These are phyloP conservation scores for Ophiostoma novo-ulmi DNA, from an alignment of 2,329 filamentous ascomycete genomes.

Conservation along the genomic window DNA sequence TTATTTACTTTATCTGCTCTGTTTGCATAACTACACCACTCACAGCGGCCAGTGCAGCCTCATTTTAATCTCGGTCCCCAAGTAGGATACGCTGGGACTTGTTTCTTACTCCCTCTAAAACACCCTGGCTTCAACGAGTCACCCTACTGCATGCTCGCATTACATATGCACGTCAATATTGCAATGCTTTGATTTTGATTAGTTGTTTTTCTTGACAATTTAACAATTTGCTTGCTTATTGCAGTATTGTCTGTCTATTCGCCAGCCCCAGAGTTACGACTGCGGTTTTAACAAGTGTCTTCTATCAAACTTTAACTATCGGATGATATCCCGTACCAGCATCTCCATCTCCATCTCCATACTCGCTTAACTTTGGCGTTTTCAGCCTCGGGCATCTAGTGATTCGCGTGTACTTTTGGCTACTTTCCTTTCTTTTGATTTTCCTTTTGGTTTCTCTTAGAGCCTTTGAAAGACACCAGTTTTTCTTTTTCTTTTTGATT, in stretches of 20 bases:
- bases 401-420: not conserved
- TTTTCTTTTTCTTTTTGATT: not conserved
- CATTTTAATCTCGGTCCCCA: not conserved
- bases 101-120: not conserved
- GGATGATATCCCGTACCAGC: not conserved
- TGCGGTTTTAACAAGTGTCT: not conserved
- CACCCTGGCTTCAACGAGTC: not conserved
- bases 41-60: slow-evolving; percentile 4
- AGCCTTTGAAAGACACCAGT: not conserved
- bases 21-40: not conserved
- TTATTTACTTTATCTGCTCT: not conserved
- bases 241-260: not conserved
- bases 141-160: slow-evolving; percentile 11
- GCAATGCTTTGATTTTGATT: not conserved
- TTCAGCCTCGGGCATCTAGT: not conserved
- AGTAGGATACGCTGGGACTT: not conserved
- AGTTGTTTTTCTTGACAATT: not conserved
- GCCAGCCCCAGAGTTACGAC: not conserved
- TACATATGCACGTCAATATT: slow-evolving; percentile 15
- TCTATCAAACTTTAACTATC: not conserved
- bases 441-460: not conserved
- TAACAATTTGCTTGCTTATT: not conserved
- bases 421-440: not conserved
- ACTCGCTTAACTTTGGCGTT: not conserved
- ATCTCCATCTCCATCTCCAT: not conserved